phyloP scores from a whole-genome alignment of 371 early-diverging fungal species.

The Blakeslea trispora region DNA sequence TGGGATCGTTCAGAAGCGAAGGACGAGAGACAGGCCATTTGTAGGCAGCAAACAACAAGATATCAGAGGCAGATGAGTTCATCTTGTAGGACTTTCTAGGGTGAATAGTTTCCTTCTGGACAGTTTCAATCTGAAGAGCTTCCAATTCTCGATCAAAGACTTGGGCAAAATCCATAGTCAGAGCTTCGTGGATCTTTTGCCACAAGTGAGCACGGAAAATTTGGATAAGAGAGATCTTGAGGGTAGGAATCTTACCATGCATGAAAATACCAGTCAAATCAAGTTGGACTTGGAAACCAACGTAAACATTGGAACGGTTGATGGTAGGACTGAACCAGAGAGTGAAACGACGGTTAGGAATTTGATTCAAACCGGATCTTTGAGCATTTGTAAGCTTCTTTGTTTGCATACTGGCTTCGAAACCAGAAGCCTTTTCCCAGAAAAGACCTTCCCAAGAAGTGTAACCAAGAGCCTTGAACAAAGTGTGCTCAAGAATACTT shows the following conservation, averaged over 20 bases:
- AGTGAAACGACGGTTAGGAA: slow-evolving; percentile 99
- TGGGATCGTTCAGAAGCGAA: slow-evolving; percentile 86
- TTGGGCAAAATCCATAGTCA: slow-evolving; percentile 93
- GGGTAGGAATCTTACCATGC: slow-evolving; percentile 99
- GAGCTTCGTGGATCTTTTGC: slow-evolving; percentile 98
- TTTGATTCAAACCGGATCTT: slow-evolving; percentile 96
- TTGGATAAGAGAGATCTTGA: slow-evolving; percentile 98
- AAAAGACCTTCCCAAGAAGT: slow-evolving; percentile 98
- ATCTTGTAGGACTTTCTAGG: slow-evolving; percentile 99
- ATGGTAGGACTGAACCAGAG: slow-evolving; percentile 99
- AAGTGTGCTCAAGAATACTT: slow-evolving; percentile 97
- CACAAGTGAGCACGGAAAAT: slow-evolving; percentile 99
- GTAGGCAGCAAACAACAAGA: slow-evolving; percentile 94
- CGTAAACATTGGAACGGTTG: slow-evolving; percentile 93
- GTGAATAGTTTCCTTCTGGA: slow-evolving; percentile 98
- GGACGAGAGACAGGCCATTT: slow-evolving; percentile 97
- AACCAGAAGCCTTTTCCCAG: slow-evolving; percentile 87
- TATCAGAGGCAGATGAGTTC: slow-evolving; percentile 86
- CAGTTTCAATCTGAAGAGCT: slow-evolving; percentile 97
- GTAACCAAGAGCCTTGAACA: slow-evolving; percentile 97
- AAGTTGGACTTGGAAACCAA: slow-evolving; percentile 99
- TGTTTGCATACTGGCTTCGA: slow-evolving; percentile 67
- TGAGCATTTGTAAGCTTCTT: slow-evolving; percentile 99
- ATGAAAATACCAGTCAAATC: slow-evolving; percentile 99
- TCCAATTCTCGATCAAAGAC: slow-evolving; percentile 98